phyloP scores from a whole-genome alignment of 2,329 filamentous ascomycete genomes.

The Lachnellula willkommii region DNA sequence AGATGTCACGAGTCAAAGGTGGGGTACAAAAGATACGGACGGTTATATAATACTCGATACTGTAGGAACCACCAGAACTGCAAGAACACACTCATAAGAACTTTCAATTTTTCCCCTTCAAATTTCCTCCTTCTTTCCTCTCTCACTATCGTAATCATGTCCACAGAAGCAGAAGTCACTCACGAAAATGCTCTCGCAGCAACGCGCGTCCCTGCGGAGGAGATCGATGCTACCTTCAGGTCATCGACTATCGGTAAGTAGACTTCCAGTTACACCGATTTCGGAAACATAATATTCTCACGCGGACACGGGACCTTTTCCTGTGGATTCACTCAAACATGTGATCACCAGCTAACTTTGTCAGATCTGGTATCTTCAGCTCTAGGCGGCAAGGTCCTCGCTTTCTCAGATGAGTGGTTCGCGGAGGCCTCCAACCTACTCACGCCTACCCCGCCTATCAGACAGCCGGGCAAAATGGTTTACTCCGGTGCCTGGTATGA shows the following conservation, averaged over 20 bases:
- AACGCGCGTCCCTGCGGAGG: conserved; percentile 43
- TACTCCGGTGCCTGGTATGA: conserved; percentile 67
- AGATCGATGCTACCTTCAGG: conserved; percentile 58
- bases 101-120: not conserved
- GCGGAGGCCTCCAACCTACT: conserved; percentile 60
- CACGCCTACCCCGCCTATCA: conserved; percentile 58
- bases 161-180: conserved; percentile 45
- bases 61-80: too few species aligned
- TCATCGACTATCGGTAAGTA: conserved; percentile 56
- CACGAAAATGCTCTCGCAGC: conserved; percentile 47
- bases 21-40: conserved; percentile 16
- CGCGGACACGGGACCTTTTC: not conserved
- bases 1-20: conserved; percentile 6
- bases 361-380: conserved; percentile 56
- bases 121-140: not conserved
- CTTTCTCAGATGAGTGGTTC: conserved; percentile 64
- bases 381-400: conserved; percentile 59
- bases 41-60: conserved; percentile 28
- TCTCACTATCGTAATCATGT: conserved; percentile 17
- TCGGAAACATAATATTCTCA: too few species aligned
- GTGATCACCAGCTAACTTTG: conserved; percentile 9
- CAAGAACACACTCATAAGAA: conserved; percentile 1
- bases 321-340: not conserved
- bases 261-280: not conserved
- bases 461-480: conserved; percentile 62